Evolutionary conservation across 352 stramenopile species (phyloP).

Genomic region (Globisporangium iwayamae): DNA sequence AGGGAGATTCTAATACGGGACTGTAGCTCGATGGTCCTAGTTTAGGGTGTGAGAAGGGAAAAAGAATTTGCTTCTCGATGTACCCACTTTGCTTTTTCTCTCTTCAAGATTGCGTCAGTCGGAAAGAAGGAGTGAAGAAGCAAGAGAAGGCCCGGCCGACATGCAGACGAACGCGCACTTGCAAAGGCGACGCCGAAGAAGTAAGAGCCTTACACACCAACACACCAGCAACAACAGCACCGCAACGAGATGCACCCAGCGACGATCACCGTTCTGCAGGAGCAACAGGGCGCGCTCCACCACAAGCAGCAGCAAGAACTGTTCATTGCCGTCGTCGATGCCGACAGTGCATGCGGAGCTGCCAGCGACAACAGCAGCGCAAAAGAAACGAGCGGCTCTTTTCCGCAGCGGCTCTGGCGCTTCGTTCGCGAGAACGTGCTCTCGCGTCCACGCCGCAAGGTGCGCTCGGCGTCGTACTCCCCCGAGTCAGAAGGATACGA

Average conservation of each 20-base stretch:
- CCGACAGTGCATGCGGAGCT: not conserved
- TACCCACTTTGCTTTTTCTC: conserved; percentile 2
- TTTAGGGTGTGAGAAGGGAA: not conserved
- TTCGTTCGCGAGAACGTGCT: conserved; percentile 14
- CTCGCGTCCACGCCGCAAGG: not conserved
- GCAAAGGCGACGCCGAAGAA: not conserved
- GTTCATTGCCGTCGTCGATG: not conserved
- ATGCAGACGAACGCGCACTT: conserved; percentile 7
- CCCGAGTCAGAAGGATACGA: not conserved
- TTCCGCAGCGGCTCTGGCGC: conserved; percentile 16
- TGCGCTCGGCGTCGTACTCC: conserved; percentile 18
- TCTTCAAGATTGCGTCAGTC: conserved; percentile 12
- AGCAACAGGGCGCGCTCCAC: conserved; percentile 7
- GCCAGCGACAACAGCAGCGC: not conserved
- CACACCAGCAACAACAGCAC: not conserved
- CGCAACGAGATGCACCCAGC: conserved; percentile 7
- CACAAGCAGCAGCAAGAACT: conserved; percentile 3
- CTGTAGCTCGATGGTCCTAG: not conserved
- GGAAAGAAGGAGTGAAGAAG: conserved; percentile 1
- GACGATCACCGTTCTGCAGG: conserved; percentile 7
- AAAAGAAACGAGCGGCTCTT: not conserved
- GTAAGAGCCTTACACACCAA: not conserved
- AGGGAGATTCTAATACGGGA: too few species aligned
- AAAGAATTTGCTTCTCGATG: conserved; percentile 1
- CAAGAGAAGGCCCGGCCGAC: not conserved